Percentiles rank a stretch among this genome's conserved stretches.
Evolutionary conservation across 139 green algal species (phyloP).

Genomic region (Desmodesmus armatus): DNA sequence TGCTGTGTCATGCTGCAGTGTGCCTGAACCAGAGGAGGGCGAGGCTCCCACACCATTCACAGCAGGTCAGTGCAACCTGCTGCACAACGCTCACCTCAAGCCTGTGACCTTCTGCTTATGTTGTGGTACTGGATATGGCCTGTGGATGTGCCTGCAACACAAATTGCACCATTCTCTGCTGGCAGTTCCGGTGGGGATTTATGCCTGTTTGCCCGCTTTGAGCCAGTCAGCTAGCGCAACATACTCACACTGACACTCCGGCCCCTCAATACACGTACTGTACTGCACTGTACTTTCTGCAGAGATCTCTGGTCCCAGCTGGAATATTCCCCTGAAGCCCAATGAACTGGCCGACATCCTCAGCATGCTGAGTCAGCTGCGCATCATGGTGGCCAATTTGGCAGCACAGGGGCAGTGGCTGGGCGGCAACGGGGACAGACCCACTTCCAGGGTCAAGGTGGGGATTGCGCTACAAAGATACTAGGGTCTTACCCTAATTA

Average conservation of each 20-base stretch:
- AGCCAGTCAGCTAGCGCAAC: background rate
- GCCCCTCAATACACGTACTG: background rate
- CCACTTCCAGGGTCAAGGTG: constrained; percentile 42
- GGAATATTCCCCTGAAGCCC: constrained; percentile 27
- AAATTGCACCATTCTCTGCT: too few relatives aligned
- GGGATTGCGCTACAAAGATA: background rate
- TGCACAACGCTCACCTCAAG: too few relatives aligned
- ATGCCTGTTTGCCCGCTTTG: background rate
- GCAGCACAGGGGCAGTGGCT: constrained; percentile 42
- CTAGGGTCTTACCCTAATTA: background rate
- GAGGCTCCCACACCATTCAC: too few relatives aligned
- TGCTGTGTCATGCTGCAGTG: too few relatives aligned
- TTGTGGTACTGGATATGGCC: too few relatives aligned
- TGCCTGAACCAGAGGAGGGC: too few relatives aligned
- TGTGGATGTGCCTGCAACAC: too few relatives aligned
- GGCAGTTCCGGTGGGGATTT: background rate
- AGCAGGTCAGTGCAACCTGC: too few relatives aligned
- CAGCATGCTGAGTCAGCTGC: constrained; percentile 37
- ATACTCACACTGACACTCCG: background rate
- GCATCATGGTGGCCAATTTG: constrained; percentile 32
- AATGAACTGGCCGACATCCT: constrained; percentile 39
- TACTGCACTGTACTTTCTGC: constrained; percentile 4
- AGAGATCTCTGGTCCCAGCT: constrained; percentile 36
- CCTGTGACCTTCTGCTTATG: too few relatives aligned
- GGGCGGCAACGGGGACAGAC: background rate